phyloP scores from a whole-genome alignment of 2,329 filamentous ascomycete genomes.

The Nothophoma quercina region DNA sequence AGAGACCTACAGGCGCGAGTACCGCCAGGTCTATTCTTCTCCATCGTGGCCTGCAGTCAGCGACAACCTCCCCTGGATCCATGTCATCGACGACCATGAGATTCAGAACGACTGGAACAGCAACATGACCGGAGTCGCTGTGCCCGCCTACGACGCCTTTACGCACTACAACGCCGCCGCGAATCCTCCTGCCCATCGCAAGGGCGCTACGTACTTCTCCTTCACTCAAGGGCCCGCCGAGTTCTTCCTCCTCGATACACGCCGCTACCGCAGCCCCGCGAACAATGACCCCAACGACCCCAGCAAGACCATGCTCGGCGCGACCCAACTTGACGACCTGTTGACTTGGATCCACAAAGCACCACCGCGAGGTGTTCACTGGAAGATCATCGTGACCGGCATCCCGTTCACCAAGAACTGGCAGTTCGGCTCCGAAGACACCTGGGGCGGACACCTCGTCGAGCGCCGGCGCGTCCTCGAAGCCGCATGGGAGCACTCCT shows the following conservation, averaged over 20 bases:
- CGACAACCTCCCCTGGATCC: slow-evolving; percentile 91
- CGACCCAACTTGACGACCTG: slow-evolving; percentile 79
- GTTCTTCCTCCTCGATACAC: slow-evolving; percentile 94
- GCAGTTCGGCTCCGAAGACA: slow-evolving; percentile 86
- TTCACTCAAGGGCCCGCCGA: slow-evolving; percentile 90
- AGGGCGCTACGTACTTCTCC: slow-evolving; percentile 80
- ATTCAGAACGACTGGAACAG: slow-evolving; percentile 92
- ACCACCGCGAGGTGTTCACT: slow-evolving; percentile 79
- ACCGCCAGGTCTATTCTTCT: slow-evolving; percentile 93
- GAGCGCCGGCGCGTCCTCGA: slow-evolving; percentile 83
- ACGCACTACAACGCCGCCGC: slow-evolving; percentile 82
- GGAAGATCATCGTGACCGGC: slow-evolving; percentile 91
- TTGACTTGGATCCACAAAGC: slow-evolving; percentile 76
- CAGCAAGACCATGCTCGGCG: slow-evolving; percentile 87
- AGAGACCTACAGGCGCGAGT: slow-evolving; percentile 87
- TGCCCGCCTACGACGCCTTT: slow-evolving; percentile 83
- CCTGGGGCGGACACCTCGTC: slow-evolving; percentile 89
- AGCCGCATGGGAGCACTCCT: slow-evolving; percentile 89
- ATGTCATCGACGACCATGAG: slow-evolving; percentile 96
- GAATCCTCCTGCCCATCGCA: slow-evolving; percentile 77
- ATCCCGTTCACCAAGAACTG: slow-evolving; percentile 99
- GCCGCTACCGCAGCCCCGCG: slow-evolving; percentile 79
- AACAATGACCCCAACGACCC: slow-evolving; percentile 67
- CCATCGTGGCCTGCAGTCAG: slow-evolving; percentile 84
- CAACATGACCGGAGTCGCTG: slow-evolving; percentile 81